Conservation (phyloP, 257 asterid species). For the Primulina eburnea region DNA sequence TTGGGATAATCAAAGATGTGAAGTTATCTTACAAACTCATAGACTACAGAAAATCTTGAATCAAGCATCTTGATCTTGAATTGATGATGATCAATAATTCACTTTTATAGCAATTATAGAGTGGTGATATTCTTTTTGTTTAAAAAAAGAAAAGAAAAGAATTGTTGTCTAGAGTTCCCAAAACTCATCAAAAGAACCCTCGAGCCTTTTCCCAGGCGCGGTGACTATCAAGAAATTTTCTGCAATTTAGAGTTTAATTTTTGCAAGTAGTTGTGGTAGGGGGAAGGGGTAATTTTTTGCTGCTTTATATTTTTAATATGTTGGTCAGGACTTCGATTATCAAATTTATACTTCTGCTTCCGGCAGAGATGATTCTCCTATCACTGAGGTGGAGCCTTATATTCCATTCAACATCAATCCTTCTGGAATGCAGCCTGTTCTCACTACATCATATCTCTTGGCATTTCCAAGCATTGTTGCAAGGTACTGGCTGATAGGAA, state of each 20-base stretch:
- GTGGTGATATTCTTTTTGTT: neutral
- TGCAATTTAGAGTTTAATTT: neutral
- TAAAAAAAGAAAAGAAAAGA: neutral
- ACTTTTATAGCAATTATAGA: neutral
- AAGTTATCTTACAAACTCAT: constrained; percentile 13
- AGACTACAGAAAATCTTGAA: neutral
- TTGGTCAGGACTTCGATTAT: neutral
- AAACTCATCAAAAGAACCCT: neutral
- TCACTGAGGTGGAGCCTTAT: constrained; percentile 95
- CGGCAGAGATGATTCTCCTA: constrained; percentile 77
- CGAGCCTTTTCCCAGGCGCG: neutral
- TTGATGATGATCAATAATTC: neutral
- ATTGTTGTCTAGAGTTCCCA: neutral
- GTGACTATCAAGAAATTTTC: neutral
- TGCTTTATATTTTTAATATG: neutral
- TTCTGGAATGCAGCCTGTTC: constrained; percentile 98
- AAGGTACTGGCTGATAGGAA: constrained; percentile 38
- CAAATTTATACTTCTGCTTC: constrained; percentile 26
- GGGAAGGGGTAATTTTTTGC: neutral
- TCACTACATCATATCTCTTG: constrained; percentile 88
- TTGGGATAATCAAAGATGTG: constrained; percentile 6
- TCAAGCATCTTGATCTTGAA: neutral
- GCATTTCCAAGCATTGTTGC: constrained; percentile 93
- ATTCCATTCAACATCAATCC: constrained; percentile 99
- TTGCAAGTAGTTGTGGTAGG: neutral